Conservation (phyloP, 108 stramenopile species). For the Skeletonema grethae region DNA sequence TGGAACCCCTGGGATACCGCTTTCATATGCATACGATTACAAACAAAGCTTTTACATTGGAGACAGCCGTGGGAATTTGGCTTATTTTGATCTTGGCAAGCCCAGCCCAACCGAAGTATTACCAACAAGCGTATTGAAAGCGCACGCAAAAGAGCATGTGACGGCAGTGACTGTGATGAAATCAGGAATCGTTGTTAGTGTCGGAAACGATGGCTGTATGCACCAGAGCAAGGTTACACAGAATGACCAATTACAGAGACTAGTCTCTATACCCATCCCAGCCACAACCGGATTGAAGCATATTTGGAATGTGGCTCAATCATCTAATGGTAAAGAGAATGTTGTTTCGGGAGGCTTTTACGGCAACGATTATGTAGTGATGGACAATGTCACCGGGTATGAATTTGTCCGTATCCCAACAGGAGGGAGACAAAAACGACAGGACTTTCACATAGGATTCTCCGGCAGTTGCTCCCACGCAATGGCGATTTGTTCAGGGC, state of each 20-base stretch:
- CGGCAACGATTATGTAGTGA: constrained; percentile 65
- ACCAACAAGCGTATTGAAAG: constrained; percentile 32
- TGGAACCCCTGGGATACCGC: constrained; percentile 58
- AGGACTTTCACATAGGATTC: constrained; percentile 24
- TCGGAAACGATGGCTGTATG: constrained; percentile 80
- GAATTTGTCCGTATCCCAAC: constrained; percentile 65
- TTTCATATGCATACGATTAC: constrained; percentile 55
- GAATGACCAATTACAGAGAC: constrained; percentile 19
- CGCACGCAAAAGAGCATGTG: constrained; percentile 77
- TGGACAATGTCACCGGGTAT: constrained; percentile 59
- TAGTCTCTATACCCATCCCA: constrained; percentile 38
- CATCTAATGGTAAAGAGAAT: constrained; percentile 13
- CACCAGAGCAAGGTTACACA: constrained; percentile 31
- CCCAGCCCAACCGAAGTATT: constrained; percentile 2
- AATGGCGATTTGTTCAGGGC: constrained; percentile 45
- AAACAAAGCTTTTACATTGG: constrained; percentile 54
- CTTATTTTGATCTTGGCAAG: constrained; percentile 48
- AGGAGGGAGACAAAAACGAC: constrained; percentile 67
- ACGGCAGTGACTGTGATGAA: constrained; percentile 46
- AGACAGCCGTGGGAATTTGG: constrained; percentile 69
- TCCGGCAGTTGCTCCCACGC: constrained; percentile 3
- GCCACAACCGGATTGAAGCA: constrained; percentile 35
- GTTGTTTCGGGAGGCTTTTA: constrained; percentile 63
- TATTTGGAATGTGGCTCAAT: constrained; percentile 45
- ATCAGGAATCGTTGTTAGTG: constrained; percentile 52